Percentiles rank a stretch among this genome's conserved stretches.
Evolutionary conservation across 495 filamentous ascomycete species (phyloP).

Genomic region (Diplogelasinospora grovesii): DNA sequence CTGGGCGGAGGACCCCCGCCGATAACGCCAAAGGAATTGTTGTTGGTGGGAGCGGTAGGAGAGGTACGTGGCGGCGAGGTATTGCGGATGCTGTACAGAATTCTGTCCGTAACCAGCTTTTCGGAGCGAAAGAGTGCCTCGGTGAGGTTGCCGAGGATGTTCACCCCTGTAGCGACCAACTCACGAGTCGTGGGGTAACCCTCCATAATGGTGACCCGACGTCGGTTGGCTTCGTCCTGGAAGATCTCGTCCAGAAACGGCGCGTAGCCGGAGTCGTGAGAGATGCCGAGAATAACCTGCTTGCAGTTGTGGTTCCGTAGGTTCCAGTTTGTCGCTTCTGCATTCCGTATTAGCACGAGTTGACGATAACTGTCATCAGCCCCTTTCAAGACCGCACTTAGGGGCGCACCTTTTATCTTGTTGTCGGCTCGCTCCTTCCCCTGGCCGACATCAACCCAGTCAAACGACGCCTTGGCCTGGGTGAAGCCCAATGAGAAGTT

Average conservation of each 20-base stretch:
- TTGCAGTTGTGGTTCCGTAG: slow-evolving; percentile 73
- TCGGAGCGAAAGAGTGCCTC: slow-evolving; percentile 60
- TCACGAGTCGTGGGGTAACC: slow-evolving; percentile 65
- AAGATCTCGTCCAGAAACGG: slow-evolving; percentile 61
- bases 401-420: slow-evolving; percentile 63
- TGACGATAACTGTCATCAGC: not conserved
- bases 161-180: slow-evolving; percentile 50
- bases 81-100: slow-evolving; percentile 2
- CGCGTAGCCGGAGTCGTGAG: slow-evolving; percentile 67
- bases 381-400: not conserved
- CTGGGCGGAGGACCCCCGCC: too few relatives aligned
- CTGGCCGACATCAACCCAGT: slow-evolving; percentile 68
- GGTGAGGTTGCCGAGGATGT: slow-evolving; percentile 50
- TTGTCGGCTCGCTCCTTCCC: slow-evolving; percentile 64
- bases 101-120: slow-evolving; percentile 41
- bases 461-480: slow-evolving; percentile 59
- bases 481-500: slow-evolving; percentile 76
- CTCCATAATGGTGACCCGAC: slow-evolving; percentile 67
- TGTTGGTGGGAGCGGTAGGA: too few relatives aligned
- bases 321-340: slow-evolving; percentile 53
- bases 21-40: too few relatives aligned
- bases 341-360: not conserved
- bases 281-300: slow-evolving; percentile 73
- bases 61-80: too few relatives aligned
- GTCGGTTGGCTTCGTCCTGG: slow-evolving; percentile 43